Evolutionary conservation across 768 basidiomycete species (phyloP).

Genomic region (Dacryopinax spathularia): DNA sequence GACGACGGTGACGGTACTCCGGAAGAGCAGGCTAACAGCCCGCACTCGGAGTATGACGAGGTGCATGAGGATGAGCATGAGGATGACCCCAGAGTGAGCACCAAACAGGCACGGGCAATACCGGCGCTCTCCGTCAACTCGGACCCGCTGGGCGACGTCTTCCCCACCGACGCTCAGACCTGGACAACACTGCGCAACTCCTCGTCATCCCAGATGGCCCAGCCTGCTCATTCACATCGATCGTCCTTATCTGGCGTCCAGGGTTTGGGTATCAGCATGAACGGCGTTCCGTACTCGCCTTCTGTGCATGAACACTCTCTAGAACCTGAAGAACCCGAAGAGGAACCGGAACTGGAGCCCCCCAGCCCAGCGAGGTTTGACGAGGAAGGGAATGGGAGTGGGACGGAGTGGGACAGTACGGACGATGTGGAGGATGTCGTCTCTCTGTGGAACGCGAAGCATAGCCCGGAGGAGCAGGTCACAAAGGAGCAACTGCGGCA

Average conservation of each 20-base stretch:
- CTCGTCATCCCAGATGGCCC: background rate
- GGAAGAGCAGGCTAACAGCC: background rate
- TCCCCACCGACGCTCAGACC: constrained; percentile 27
- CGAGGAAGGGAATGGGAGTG: constrained; percentile 16
- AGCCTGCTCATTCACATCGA: background rate
- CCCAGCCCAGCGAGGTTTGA: background rate
- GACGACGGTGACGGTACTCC: background rate
- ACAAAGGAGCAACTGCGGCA: background rate
- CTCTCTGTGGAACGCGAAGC: constrained; percentile 13
- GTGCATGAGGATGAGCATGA: background rate
- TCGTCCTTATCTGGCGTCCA: background rate
- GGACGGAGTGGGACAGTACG: constrained; percentile 21
- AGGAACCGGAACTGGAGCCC: background rate
- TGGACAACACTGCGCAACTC: constrained; percentile 25
- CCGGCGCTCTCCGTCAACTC: background rate
- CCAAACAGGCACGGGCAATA: background rate
- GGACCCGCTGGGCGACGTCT: constrained; percentile 13
- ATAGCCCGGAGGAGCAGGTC: constrained; percentile 7
- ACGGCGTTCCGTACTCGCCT: constrained; percentile 33
- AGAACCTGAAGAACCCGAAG: background rate
- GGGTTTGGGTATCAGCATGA: constrained; percentile 22
- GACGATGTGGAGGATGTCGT: constrained; percentile 18
- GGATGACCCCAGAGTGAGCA: background rate
- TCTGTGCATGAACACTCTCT: background rate
- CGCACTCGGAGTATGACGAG: background rate